Evolutionary conservation across 768 basidiomycete species (phyloP).

Genomic region (Lactarius sp.): DNA sequence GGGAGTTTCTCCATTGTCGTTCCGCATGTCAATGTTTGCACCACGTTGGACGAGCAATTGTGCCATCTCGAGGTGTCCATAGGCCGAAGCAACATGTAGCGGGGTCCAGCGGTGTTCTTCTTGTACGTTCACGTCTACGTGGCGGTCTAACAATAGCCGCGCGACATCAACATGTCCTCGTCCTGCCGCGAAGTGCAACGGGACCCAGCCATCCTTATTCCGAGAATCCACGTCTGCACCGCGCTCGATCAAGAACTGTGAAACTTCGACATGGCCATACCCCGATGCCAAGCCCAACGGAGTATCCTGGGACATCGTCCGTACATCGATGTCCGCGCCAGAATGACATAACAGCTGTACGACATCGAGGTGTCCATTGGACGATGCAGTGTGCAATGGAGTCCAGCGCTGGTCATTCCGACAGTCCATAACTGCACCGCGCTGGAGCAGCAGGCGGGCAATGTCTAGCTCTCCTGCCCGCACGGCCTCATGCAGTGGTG

Average conservation of each 20-base stretch:
- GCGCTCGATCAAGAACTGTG: too few species aligned
- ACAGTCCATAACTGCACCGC: neutral
- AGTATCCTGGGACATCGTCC: too few species aligned
- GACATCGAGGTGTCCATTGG: too few species aligned
- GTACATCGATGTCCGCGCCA: too few species aligned
- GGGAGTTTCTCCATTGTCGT: neutral
- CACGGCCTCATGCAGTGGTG: too few species aligned
- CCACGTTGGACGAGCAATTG: neutral
- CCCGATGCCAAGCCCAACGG: too few species aligned
- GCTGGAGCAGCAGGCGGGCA: neutral
- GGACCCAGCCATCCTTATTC: neutral
- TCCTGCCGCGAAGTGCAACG: neutral
- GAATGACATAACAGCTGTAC: too few species aligned
- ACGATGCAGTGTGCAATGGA: too few species aligned
- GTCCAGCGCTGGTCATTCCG: neutral
- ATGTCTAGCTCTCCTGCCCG: too few species aligned
- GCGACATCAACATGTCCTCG: neutral
- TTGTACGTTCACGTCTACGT: neutral
- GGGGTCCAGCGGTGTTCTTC: neutral
- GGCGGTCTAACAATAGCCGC: slow-evolving; percentile 1
- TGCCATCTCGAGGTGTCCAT: neutral
- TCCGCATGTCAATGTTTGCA: neutral
- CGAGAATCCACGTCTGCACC: too few species aligned
- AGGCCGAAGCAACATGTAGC: neutral
- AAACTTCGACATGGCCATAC: too few species aligned